Evolutionary conservation across 2,329 filamentous ascomycete genomes (phyloP).

Genomic region (Epichloe amarillans): DNA sequence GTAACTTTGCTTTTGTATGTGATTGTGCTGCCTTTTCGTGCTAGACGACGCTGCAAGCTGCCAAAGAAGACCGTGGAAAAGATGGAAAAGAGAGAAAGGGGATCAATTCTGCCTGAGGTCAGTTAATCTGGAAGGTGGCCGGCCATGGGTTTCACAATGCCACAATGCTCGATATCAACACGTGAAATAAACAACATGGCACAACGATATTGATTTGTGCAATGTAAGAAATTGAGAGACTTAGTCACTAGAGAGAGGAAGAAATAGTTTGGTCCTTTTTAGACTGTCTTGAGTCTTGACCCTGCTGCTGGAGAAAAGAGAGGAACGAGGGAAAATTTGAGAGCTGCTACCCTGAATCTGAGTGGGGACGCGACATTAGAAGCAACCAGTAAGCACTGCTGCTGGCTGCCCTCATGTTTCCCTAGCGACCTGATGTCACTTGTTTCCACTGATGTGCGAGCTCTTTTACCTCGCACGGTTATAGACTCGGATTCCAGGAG

Average conservation of each 20-base stretch:
- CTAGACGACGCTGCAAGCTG: neutral
- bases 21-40: neutral
- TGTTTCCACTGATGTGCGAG: conserved; percentile 2
- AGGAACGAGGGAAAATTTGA: neutral
- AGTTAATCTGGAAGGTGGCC: neutral
- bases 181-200: neutral
- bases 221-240: neutral
- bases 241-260: neutral
- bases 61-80: too few relatives aligned
- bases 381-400: neutral
- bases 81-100: too few relatives aligned
- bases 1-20: neutral
- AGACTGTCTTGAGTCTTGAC: too few relatives aligned
- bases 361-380: neutral
- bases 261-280: too few relatives aligned
- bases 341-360: neutral
- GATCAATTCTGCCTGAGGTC: too few relatives aligned
- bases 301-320: neutral
- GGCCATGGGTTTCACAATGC: neutral
- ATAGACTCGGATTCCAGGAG: too few relatives aligned
- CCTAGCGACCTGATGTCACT: conserved; percentile 9
- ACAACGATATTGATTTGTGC: neutral
- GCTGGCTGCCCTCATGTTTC: conserved; percentile 1
- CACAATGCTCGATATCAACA: neutral
- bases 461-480: neutral